Evolutionary conservation across 2,329 filamentous ascomycete species (phyloP).

Genomic region (Nigrospora sphaerica): DNA sequence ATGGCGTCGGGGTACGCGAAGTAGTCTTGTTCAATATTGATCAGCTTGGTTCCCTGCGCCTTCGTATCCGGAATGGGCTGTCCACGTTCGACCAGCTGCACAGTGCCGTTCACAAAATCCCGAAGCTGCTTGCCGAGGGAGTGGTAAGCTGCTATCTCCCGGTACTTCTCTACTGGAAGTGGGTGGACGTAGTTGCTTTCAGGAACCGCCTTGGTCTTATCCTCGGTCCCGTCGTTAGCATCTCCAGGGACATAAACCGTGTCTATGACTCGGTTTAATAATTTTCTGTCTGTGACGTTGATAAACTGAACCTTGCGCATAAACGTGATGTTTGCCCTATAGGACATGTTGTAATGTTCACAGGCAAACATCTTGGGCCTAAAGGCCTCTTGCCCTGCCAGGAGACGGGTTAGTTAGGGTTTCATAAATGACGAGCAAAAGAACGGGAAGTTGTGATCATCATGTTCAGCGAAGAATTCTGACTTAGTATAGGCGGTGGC

Average conservation of each 20-base stretch:
- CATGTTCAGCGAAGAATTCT: no score
- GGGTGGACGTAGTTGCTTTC: constrained; percentile 23
- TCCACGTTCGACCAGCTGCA: constrained; percentile 17
- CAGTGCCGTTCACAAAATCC: constrained; percentile 22
- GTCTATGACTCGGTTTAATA: constrained; percentile 23
- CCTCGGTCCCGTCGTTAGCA: constrained; percentile 27
- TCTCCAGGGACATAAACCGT: constrained; percentile 20
- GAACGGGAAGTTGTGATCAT: no score
- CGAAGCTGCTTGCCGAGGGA: constrained; percentile 25
- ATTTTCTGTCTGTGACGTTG: constrained; percentile 14
- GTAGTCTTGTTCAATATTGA: constrained; percentile 25
- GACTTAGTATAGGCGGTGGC: no score
- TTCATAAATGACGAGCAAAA: no score
- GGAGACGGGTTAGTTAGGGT: no score
- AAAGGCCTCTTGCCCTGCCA: constrained; percentile 16
- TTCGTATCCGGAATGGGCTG: constrained; percentile 20
- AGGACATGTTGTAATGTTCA: constrained; percentile 28
- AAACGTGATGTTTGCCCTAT: constrained; percentile 26
- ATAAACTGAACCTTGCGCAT: constrained; percentile 20
- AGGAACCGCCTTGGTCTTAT: constrained; percentile 25
- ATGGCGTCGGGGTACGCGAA: constrained; percentile 20
- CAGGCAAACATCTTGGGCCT: constrained; percentile 28
- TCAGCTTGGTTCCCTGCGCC: constrained; percentile 32
- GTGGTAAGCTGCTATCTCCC: constrained; percentile 26
- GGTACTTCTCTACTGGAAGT: constrained; percentile 15